A percentile compares a stretch with the other conserved stretches of the same genome.
Evolutionary conservation across 345 rosid species (phyloP).

Genomic region (Citrus maxima): DNA sequence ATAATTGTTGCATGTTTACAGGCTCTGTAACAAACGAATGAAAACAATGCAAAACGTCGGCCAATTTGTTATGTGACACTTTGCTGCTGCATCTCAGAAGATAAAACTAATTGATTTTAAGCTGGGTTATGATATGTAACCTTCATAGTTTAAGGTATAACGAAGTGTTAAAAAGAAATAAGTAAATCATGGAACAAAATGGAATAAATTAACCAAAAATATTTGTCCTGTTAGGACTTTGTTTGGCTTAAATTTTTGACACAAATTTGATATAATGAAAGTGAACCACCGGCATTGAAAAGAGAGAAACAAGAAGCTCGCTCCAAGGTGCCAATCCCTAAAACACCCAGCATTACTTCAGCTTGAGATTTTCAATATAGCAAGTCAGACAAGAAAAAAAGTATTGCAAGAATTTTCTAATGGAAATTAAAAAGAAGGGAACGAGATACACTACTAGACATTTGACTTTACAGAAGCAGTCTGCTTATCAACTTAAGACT

Average conservation of each 20-base stretch:
- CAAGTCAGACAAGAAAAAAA: neutral
- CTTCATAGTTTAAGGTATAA: too few species aligned
- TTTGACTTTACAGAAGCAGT: neutral
- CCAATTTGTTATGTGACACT: neutral
- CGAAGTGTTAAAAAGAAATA: neutral
- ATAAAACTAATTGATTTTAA: too few species aligned
- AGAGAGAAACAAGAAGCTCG: neutral
- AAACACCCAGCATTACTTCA: neutral
- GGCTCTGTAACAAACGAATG: neutral
- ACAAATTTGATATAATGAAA: neutral
- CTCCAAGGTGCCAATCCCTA: neutral
- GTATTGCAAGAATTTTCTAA: neutral
- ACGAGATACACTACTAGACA: neutral
- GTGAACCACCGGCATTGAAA: neutral
- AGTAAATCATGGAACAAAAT: neutral
- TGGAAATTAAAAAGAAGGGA: neutral
- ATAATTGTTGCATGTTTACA: neutral
- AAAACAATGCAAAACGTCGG: too few species aligned
- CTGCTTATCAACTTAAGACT: too few species aligned
- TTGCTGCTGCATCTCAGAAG: neutral
- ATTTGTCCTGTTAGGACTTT: neutral
- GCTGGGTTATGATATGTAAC: too few species aligned
- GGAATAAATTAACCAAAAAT: neutral
- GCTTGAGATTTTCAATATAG: neutral
- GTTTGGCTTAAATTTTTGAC: too few species aligned